Evolutionary conservation across 1,284 basidiomycete genomes (phyloP).

Genomic region (Boletus subluridellus): DNA sequence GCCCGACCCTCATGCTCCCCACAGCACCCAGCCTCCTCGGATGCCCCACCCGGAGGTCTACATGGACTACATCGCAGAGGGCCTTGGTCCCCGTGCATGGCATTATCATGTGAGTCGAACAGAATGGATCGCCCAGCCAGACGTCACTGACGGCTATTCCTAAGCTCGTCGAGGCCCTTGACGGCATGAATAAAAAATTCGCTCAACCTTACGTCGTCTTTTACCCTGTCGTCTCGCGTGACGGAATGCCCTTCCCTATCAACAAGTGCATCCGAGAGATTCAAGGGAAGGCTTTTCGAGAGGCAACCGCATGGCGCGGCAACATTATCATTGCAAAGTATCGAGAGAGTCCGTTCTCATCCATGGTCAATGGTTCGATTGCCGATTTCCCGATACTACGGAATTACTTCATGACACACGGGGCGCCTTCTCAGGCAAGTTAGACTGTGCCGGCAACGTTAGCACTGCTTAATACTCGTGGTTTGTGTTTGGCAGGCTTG

Average conservation of each 20-base stretch:
- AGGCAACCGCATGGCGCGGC: constrained; percentile 68
- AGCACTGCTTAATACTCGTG: constrained; percentile 27
- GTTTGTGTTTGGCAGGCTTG: constrained; percentile 30
- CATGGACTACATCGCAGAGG: constrained; percentile 80
- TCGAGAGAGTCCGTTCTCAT: constrained; percentile 60
- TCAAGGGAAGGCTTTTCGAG: constrained; percentile 57
- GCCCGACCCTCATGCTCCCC: constrained; percentile 44
- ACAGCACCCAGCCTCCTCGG: constrained; percentile 43
- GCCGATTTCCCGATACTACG: constrained; percentile 76
- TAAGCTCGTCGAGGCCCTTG: constrained; percentile 68
- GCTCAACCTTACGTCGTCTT: constrained; percentile 74
- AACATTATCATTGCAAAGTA: constrained; percentile 76
- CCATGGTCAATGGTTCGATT: constrained; percentile 70
- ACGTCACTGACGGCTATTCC: constrained; percentile 18
- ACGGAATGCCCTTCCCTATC: constrained; percentile 73
- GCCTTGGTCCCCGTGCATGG: constrained; percentile 64
- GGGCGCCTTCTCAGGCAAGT: constrained; percentile 43
- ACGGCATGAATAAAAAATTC: constrained; percentile 75
- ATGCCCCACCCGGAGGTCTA: constrained; percentile 77
- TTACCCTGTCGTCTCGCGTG: constrained; percentile 67
- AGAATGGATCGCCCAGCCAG: constrained; percentile 3
- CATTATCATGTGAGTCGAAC: constrained; percentile 55
- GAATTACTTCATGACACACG: constrained; percentile 68
- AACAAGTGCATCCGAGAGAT: constrained; percentile 72
- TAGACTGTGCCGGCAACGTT: constrained; percentile 20